phyloP scores from a whole-genome alignment of 129 eudicot species.

The Flaveria sonorensis region DNA sequence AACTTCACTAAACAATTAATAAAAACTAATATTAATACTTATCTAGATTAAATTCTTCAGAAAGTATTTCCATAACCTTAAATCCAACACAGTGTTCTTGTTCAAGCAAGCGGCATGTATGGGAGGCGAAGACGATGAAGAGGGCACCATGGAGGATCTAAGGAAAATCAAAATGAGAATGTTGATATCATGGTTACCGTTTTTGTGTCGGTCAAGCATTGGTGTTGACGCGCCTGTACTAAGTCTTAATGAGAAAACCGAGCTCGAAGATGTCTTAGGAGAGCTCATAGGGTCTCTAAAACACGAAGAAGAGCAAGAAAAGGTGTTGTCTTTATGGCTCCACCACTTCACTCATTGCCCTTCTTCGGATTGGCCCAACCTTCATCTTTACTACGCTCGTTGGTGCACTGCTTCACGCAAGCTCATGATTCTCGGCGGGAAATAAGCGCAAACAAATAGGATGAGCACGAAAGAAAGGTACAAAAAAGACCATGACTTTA shows the following conservation, averaged over 20 bases:
- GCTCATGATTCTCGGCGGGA: constrained; percentile 37
- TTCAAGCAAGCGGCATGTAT: constrained; percentile 61
- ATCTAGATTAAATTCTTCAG: too few species aligned
- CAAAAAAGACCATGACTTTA: neutral
- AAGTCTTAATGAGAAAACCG: constrained; percentile 53
- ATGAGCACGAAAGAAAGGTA: too few species aligned
- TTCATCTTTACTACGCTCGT: constrained; percentile 53
- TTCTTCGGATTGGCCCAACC: constrained; percentile 90
- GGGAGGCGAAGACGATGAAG: constrained; percentile 39
- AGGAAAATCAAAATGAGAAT: constrained; percentile 54
- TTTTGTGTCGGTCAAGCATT: constrained; percentile 66
- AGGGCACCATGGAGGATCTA: constrained; percentile 31
- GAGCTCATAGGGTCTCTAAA: constrained; percentile 54
- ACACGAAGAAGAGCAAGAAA: constrained; percentile 64
- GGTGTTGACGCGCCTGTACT: constrained; percentile 73
- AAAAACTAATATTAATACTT: too few species aligned
- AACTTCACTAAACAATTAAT: too few species aligned
- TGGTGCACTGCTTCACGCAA: constrained; percentile 68
- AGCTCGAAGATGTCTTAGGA: constrained; percentile 59
- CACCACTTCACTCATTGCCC: constrained; percentile 75
- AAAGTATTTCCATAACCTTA: neutral
- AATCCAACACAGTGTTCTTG: constrained; percentile 53
- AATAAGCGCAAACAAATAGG: constrained; percentile 5
- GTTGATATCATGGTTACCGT: constrained; percentile 74
- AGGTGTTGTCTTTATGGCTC: constrained; percentile 75